These are phyloP conservation scores for Pestalotiopsis sp. DNA, from an alignment of 2,329 filamentous ascomycete species.

Conservation along the genomic window DNA sequence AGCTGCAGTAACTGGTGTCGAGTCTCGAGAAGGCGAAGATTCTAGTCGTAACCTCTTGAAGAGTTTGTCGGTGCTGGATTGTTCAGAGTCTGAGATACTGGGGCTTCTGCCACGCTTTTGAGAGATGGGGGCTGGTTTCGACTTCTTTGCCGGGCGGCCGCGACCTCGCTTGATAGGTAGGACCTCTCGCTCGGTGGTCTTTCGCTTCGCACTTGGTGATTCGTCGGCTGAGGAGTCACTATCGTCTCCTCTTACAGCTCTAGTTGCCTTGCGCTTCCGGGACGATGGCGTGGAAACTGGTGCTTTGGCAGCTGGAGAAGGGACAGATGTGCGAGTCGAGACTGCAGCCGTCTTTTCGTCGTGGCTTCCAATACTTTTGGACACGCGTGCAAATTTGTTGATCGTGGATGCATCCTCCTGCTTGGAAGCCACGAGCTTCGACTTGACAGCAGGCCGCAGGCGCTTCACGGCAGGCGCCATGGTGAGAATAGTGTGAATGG, in stretches of 20 bases:
- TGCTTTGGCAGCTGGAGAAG: slow-evolving; percentile 43
- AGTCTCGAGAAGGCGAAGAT: slow-evolving; percentile 35
- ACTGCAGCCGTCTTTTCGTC: slow-evolving; percentile 37
- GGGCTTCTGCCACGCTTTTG: slow-evolving; percentile 34
- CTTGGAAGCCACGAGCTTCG: slow-evolving; percentile 27
- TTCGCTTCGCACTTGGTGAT: slow-evolving; percentile 22
- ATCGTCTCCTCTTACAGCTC: slow-evolving; percentile 26
- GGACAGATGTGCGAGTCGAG: slow-evolving; percentile 20
- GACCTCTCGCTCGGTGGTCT: slow-evolving; percentile 13
- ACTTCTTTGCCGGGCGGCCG: slow-evolving; percentile 31
- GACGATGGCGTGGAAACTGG: slow-evolving; percentile 37
- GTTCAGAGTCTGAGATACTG: slow-evolving; percentile 35
- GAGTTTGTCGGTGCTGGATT: slow-evolving; percentile 36
- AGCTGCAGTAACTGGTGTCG: slow-evolving; percentile 37
- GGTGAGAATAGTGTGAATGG: slow-evolving; percentile 12
- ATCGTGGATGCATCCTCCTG: slow-evolving; percentile 39
- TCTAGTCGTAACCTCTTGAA: slow-evolving; percentile 45
- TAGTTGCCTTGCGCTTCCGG: slow-evolving; percentile 37
- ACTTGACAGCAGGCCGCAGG: slow-evolving; percentile 24
- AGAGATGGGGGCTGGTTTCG: slow-evolving; percentile 24
- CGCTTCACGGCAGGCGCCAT: slow-evolving; percentile 34
- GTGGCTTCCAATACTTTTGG: slow-evolving; percentile 41
- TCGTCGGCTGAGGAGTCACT: slow-evolving; percentile 33
- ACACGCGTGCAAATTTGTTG: slow-evolving; percentile 49
- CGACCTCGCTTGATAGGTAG: slow-evolving; percentile 28